Evolutionary conservation across 2,329 filamentous ascomycete genomes (phyloP), one percentile per base, ranked within the genome.

Genomic region (Periconia sp.): DNA sequence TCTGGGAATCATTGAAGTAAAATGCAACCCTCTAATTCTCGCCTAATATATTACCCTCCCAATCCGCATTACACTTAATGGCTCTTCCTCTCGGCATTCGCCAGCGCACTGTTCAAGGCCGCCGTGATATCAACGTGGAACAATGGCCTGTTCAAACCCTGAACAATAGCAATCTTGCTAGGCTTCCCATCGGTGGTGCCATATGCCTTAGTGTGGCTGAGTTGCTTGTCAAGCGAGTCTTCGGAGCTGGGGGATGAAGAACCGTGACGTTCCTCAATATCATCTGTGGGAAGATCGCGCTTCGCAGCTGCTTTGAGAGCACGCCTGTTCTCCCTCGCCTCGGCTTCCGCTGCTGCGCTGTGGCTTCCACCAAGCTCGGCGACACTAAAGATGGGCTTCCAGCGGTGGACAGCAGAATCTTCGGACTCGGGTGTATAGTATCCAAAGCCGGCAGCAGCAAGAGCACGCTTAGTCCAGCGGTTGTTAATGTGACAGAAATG

Each of bases 51-150:
- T 13, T 17, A 34, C 6, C 7, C 9, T 13, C 8, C 17, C 6
- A 13, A 23, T 28, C 16, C 18, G 18, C 19, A 31, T 6, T 8
- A 19, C 19, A 3, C 23, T 36, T 21, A 68, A 53, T 68, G 64
- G 35, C 57, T 62, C 55, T 68, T 68, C 48, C 63, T 66, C 47
- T 65, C 59, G 71, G 87, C 82, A 63, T 95, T 96, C 22, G 87
- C 84, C 60, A 96, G 82, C 7, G 91, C 92, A 59, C 87, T 91
- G 69, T 96, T 88, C 58, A 97, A 70, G n/a, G 94, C 94, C 60
- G 86, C 91, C 8, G 90, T 95, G 46, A 97, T 72, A 68, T 97
- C 94, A 40, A 96, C 83, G 68, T 99, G 94, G 81, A 99, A 97
- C 54, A 96, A 78, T n/a, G 94, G 92, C 61, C 89, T 76, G 69